Base-by-base conservation (phyloP, 108 stramenopile genomes). In the Fistulifera pelliculosa region DNA sequence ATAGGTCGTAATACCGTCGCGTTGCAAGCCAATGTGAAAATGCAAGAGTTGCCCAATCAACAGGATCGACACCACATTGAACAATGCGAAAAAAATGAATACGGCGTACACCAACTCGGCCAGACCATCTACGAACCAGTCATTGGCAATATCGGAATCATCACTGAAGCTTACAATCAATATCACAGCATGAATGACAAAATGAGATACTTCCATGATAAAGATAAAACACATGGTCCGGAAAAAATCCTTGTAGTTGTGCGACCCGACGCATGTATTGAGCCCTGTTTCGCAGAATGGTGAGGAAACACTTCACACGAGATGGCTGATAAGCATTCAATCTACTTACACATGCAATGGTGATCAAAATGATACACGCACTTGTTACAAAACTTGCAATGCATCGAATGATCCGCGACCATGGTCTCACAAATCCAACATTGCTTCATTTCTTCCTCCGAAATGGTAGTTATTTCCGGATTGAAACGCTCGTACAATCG, bases 321-420 rank as follows among this genome's bases (percentile, higher is more conserved):
- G 40, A 41, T 41, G 40, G 14, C 12, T 41, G 40, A 41, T 41
- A 14, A 41, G 3, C 31, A 3, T 8, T 22, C 11, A 11, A 8
- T 45, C 1, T 26, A 74, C 73, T 58, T 65, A 74, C 74, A 96
- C 62, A 82, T 74, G 70, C 95, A 96, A 63, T 96, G 95, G 66
- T 96, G 95, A 67, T 96, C 95, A 62, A 96, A 96, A n/a, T 68
- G 59, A 43, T 62, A 58, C 16, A 94, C 90, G 66, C 95, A 96
- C 61, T 96, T 96, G 62, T 96, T 77, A 65, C 95, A 96, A 55
- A 79, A 94, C 58, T 92, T 85, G 79, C 95, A 96, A 54, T 96
- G 95, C 90, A 92, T 93, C 39, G 85, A 77, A 45, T 81, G 56
- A 19, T 63, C 53, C 38, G 65, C 57, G 7, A 91, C 90, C 38